Evolutionary conservation across 2,329 filamentous ascomycete genomes (phyloP).

Genomic region (Orbilia brochopaga): DNA sequence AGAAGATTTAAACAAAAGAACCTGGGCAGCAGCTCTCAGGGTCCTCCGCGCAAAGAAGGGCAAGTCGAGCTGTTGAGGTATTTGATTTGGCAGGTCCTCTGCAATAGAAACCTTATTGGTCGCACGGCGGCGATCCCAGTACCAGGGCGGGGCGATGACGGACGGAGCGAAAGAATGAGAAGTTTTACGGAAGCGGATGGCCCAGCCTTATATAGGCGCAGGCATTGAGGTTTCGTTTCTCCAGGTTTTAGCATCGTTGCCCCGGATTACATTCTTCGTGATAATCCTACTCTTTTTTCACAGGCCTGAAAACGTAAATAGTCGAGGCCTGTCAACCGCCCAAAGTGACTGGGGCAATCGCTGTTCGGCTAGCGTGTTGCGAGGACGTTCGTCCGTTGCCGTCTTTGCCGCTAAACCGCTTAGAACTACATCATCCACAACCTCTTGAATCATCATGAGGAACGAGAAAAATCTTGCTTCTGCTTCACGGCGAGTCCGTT

Average conservation of each 20-base stretch:
- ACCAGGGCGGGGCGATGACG: conserved; percentile 43
- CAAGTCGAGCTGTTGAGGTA: conserved; percentile 25
- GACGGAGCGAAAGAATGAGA: conserved; percentile 16
- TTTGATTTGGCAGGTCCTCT: conserved; percentile 23
- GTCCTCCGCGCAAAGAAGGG: conserved; percentile 31
- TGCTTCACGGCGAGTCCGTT: conserved; percentile 13
- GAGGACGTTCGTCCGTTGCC: conserved; percentile 5
- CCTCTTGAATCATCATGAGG: conserved; percentile 4
- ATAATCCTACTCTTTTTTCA: conserved; percentile 17
- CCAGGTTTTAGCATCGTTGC: not conserved
- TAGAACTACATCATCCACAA: conserved; percentile 1
- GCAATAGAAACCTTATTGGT: conserved; percentile 47
- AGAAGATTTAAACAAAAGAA: conserved; percentile 42
- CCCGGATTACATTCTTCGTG: not conserved
- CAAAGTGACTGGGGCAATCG: conserved; percentile 28
- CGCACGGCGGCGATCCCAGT: conserved; percentile 44
- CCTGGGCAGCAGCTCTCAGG: conserved; percentile 31
- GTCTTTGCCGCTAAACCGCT: conserved; percentile 30
- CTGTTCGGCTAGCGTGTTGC: conserved; percentile 15
- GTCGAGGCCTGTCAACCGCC: no score
- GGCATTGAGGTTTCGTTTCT: not conserved
- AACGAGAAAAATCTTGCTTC: not conserved
- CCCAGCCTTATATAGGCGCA: conserved; percentile 25
- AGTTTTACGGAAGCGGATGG: conserved; percentile 24
- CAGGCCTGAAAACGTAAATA: conserved; percentile 17